Base-by-base conservation (phyloP, 2,329 filamentous ascomycete genomes). In the Phaeosphaeria sp. region DNA sequence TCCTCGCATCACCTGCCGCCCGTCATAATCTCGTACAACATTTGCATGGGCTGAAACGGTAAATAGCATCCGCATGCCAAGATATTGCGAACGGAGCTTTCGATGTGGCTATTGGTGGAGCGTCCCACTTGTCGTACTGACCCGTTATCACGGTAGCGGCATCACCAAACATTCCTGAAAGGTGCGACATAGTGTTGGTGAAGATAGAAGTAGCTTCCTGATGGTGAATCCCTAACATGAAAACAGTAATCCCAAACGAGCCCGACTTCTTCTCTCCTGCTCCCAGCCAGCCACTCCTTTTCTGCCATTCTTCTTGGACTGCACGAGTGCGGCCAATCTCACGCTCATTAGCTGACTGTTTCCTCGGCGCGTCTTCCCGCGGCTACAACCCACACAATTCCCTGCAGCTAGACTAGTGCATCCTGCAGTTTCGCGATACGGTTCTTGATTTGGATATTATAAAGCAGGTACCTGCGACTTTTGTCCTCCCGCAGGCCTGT, bases 341-440 rank as follows among this genome's bases (percentile, higher is more conserved):
- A 33, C 39, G 41, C 39, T 50, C 25, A 46, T 43, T 49, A 20
- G n/a, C 22, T 56, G 54, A 54, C 46, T 21, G 46, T 41, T 27
- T 42, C 36, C 42, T 44, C 47, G 47, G 55, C 50, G 39, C 43
- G 25, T 21, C 43, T 36, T 33, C 46, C 52, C 52, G 46, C 52
- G 46, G 36, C 46, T 42, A 6, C 39, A 42, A 22, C 39, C 25
- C 49, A 50, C 46, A 25, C 39, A 33, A 39, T 54, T 54, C 43
- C 52, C 49, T 55, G 58, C 48, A 47, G 43, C 58, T 57, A 60
- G 49, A 52, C 53, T 57, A 53, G 58, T 55, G 58, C 58, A 54
- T 54, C 46, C 52, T 49, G 44, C 22, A 20, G 52, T 55, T 48
- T 51, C 25, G 46, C 55, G 33, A 51, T 51, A 55, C 54, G 43